Conservation (phyloP, 345 rosid genomes). For the Diplotaxis tenuifolia region DNA sequence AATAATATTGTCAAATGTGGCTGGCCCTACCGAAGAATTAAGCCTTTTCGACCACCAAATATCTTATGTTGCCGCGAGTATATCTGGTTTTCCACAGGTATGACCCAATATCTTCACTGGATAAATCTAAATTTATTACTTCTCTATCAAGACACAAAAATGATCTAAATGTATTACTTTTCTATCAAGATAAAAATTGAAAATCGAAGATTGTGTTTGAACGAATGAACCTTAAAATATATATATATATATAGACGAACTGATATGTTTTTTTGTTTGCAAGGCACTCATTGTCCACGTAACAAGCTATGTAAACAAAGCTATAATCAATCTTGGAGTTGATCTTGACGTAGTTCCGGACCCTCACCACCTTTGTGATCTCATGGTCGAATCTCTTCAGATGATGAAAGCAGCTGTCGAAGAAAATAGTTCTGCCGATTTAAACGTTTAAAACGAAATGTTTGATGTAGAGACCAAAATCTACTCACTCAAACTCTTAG, state of each 20-base stretch:
- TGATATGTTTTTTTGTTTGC: neutral
- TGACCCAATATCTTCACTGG: conserved; percentile 8
- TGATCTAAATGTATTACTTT: too few species aligned
- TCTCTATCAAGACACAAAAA: too few species aligned
- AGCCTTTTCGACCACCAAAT: conserved; percentile 43
- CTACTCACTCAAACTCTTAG: neutral
- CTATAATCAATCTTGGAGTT: conserved; percentile 52
- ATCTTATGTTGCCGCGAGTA: conserved; percentile 47
- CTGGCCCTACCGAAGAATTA: conserved; percentile 56
- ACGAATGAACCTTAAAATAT: neutral
- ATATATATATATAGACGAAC: neutral
- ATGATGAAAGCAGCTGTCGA: conserved; percentile 41
- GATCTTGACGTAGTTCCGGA: conserved; percentile 62
- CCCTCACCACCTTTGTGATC: conserved; percentile 57
- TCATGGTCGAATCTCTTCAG: conserved; percentile 51
- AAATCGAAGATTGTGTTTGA: neutral
- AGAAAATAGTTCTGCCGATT: neutral
- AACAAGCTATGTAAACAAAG: conserved; percentile 64
- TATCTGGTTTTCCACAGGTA: conserved; percentile 56
- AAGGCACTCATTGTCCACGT: conserved; percentile 61
- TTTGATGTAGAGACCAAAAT: neutral
- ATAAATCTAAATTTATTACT: too few species aligned
- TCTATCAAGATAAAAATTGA: too few species aligned
- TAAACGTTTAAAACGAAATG: neutral
- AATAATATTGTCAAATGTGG: conserved; percentile 46